These are phyloP conservation scores for Cyberlindnera euphorbiae DNA, from an alignment of 805 yeast genomes.

Conservation along the genomic window DNA sequence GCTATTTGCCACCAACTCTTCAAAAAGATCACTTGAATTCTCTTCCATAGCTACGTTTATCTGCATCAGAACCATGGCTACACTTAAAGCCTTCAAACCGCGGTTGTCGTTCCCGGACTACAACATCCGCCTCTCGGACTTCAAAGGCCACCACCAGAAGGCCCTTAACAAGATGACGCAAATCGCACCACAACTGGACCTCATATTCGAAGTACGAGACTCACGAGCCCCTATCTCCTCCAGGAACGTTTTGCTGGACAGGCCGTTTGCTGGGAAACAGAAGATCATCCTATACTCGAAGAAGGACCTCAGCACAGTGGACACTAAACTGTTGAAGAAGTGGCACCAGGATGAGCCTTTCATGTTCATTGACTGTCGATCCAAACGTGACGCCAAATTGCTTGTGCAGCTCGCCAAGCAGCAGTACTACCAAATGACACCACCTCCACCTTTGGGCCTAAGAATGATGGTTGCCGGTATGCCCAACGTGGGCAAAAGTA, in stretches of 20 bases:
- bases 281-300: slow-evolving; percentile 74
- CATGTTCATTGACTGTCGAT: slow-evolving; percentile 56
- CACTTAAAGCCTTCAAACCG: slow-evolving; percentile 47
- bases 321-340: slow-evolving; percentile 30
- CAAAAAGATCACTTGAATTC: too few species aligned
- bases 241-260: slow-evolving; percentile 72
- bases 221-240: slow-evolving; percentile 85
- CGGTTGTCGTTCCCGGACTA: slow-evolving; percentile 69
- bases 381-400: slow-evolving; percentile 41
- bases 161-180: slow-evolving; percentile 66
- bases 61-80: background rate
- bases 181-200: slow-evolving; percentile 73
- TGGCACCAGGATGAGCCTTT: slow-evolving; percentile 50
- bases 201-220: slow-evolving; percentile 82
- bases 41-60: background rate
- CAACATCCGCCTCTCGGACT: slow-evolving; percentile 65
- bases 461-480: slow-evolving; percentile 79
- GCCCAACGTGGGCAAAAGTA: slow-evolving; percentile 98
- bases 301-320: slow-evolving; percentile 54
- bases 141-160: slow-evolving; percentile 86
- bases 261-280: slow-evolving; percentile 45
- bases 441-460: slow-evolving; percentile 82
- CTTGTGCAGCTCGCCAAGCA: slow-evolving; percentile 48
- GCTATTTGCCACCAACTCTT: too few species aligned
- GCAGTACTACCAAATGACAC: slow-evolving; percentile 41